Evolutionary conservation across 2,329 filamentous ascomycete species (phyloP).

Genomic region (Metarhizium sp.): DNA sequence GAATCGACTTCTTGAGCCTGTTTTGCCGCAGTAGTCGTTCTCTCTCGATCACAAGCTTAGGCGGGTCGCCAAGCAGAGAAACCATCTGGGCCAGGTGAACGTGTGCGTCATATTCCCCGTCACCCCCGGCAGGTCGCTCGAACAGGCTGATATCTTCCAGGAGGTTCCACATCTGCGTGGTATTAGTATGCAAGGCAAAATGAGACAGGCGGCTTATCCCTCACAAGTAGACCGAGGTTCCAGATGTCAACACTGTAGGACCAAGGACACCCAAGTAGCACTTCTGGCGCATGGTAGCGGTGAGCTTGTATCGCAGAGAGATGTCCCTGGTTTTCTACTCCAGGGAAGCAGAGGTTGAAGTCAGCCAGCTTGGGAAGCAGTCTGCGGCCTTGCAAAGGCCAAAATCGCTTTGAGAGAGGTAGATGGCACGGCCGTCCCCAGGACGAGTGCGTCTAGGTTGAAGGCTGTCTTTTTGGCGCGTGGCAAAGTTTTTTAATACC

Average conservation of each 20-base stretch:
- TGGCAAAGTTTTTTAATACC: slow-evolving; percentile 8
- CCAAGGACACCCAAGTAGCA: slow-evolving; percentile 14
- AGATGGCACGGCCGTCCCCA: slow-evolving; percentile 8
- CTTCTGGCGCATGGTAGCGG: slow-evolving; percentile 15
- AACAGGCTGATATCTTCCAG: slow-evolving; percentile 12
- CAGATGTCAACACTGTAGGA: slow-evolving; percentile 12
- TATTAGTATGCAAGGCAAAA: not conserved
- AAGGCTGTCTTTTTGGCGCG: not conserved
- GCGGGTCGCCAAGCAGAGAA: slow-evolving; percentile 11
- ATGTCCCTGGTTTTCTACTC: slow-evolving; percentile 5
- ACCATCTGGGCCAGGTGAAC: slow-evolving; percentile 14
- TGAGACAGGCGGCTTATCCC: not conserved
- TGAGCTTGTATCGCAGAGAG: slow-evolving; percentile 13
- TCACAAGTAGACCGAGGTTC: slow-evolving; percentile 13
- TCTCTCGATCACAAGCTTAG: slow-evolving; percentile 6
- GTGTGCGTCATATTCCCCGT: slow-evolving; percentile 14
- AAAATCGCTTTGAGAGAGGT: slow-evolving; percentile 11
- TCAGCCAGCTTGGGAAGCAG: slow-evolving; percentile 11
- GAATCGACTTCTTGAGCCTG: not conserved
- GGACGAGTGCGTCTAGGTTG: slow-evolving; percentile 6
- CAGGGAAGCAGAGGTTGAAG: slow-evolving; percentile 11
- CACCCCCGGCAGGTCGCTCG: slow-evolving; percentile 8
- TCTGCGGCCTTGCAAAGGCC: slow-evolving; percentile 6
- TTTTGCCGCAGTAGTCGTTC: slow-evolving; percentile 10
- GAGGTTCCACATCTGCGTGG: slow-evolving; percentile 15